Evolutionary conservation across 345 rosid genomes (phyloP), one percentile per base, ranked within the genome.

Genomic region (Bretschneidera sinensis): DNA sequence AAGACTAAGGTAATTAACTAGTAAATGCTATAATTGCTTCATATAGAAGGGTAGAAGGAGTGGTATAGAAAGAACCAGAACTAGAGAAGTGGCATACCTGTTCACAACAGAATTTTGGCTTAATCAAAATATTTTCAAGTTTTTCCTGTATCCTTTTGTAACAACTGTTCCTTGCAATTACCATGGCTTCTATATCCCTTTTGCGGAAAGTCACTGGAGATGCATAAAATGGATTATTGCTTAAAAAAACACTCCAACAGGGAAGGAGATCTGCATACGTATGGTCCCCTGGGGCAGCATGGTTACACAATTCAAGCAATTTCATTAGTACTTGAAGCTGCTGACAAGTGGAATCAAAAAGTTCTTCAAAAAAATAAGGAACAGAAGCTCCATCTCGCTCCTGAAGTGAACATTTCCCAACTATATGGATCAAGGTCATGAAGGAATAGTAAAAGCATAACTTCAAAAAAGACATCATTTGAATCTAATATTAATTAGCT

Each of bases 291-390:
- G 78, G 62, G 66, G 76, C 80, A 68, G 76, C 70, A 75, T 66
- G 79, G 66, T 78, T 76, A 71, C 82, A 83, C 54, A 84, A 57
- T 76, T 89, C 98, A 69, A 92, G 81, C 76, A 92, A 78, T 65
- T 85, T 87, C 75, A 84, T 87, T 49, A 92, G 66, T 21, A 87
- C 91, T 84, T 89, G 96, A 67, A 92, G 96, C 81, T 92, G 98
- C 78, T 89, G 98, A 63, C 98, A 70, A 92, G 76, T 63, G 90
- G 96, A 81, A 78, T 73, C 69, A 81, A 53, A 74, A 66, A 65
- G 61, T 81, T 88, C 80, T 83, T 83, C 78, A 92, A 70, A 70
- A n/a, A 92, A 92, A 75, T 85, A 81, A 19, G 98, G 98, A 80
- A 84, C 73, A 57, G 74, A 72, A 73, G 78, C 87, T 68, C 77